phyloP scores from a whole-genome alignment of 495 filamentous ascomycete genomes.

The Penicillium malachiteum region DNA sequence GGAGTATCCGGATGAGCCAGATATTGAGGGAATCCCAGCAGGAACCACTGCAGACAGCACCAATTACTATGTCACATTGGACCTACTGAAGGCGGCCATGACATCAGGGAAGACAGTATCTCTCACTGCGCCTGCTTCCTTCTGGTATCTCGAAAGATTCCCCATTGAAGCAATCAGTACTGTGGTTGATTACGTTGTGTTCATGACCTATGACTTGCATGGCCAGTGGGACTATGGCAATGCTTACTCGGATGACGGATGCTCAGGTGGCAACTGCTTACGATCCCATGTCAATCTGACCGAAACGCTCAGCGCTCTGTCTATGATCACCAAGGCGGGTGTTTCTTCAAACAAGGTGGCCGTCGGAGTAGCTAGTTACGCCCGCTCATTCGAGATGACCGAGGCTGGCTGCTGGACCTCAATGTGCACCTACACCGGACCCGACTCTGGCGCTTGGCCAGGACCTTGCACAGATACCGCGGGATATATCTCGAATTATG shows the following conservation, averaged over 20 bases:
- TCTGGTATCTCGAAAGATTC: slow-evolving; percentile 34
- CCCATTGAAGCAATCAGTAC: slow-evolving; percentile 23
- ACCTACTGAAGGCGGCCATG: background rate
- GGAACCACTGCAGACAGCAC: background rate
- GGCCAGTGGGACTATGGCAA: slow-evolving; percentile 10
- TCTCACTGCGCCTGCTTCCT: slow-evolving; percentile 28
- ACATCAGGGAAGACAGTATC: slow-evolving; percentile 9
- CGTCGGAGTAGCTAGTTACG: slow-evolving; percentile 41
- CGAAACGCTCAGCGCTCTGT: slow-evolving; percentile 35
- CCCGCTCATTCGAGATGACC: slow-evolving; percentile 40
- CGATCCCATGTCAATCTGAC: slow-evolving; percentile 39
- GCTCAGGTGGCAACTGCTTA: slow-evolving; percentile 22
- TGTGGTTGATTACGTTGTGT: slow-evolving; percentile 32
- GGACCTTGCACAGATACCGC: slow-evolving; percentile 23
- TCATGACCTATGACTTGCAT: slow-evolving; percentile 41
- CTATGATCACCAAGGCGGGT: slow-evolving; percentile 46
- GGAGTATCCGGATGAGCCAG: slow-evolving; percentile 35
- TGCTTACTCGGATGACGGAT: background rate
- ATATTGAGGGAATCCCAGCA: background rate
- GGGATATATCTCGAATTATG: slow-evolving; percentile 18
- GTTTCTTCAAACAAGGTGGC: slow-evolving; percentile 33
- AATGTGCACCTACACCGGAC: slow-evolving; percentile 1
- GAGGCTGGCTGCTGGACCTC: slow-evolving; percentile 6
- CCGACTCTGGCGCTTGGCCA: slow-evolving; percentile 1
- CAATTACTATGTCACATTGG: background rate